Evolutionary conservation across 1,284 basidiomycete genomes (phyloP).

Genomic region (Tilletiopsis washingtonensis): DNA sequence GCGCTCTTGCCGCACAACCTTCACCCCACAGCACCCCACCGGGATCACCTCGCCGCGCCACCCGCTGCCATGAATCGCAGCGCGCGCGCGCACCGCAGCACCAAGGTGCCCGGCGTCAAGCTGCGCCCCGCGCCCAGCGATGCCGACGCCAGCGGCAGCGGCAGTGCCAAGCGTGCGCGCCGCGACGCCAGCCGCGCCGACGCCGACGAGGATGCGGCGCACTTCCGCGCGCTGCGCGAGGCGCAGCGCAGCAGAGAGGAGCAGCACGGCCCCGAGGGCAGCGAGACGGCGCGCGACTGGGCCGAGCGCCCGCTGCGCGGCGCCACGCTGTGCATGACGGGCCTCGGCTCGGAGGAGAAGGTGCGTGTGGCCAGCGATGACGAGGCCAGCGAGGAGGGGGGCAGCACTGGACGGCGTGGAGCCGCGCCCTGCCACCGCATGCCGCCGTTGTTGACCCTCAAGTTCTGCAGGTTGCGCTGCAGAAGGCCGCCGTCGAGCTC

Average conservation of each 20-base stretch:
- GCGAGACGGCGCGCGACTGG: neutral
- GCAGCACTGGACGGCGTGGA: conserved; percentile 31
- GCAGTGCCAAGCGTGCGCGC: conserved; percentile 1
- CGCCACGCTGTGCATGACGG: conserved; percentile 6
- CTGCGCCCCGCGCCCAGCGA: conserved; percentile 25
- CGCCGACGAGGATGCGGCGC: conserved; percentile 5
- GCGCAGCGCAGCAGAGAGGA: neutral
- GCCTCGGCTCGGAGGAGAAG: conserved; percentile 6
- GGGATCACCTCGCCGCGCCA: too few relatives aligned
- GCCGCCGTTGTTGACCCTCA: conserved; percentile 58
- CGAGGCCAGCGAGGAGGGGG: conserved; percentile 33
- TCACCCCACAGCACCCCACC: too few relatives aligned
- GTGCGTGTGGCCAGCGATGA: conserved; percentile 18
- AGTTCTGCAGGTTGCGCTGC: conserved; percentile 55
- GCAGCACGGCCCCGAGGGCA: too few relatives aligned
- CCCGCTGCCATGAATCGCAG: neutral
- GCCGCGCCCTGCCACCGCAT: neutral
- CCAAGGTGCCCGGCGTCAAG: conserved; percentile 44
- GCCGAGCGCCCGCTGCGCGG: conserved; percentile 7
- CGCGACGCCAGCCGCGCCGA: too few relatives aligned
- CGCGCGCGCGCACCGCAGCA: conserved; percentile 13
- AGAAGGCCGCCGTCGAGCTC: conserved; percentile 65
- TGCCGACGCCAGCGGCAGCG: neutral
- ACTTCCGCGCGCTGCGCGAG: neutral
- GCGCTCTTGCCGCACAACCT: too few relatives aligned